Base-by-base conservation (phyloP, 805 yeast species). In the Ogataea ganodermae region DNA sequence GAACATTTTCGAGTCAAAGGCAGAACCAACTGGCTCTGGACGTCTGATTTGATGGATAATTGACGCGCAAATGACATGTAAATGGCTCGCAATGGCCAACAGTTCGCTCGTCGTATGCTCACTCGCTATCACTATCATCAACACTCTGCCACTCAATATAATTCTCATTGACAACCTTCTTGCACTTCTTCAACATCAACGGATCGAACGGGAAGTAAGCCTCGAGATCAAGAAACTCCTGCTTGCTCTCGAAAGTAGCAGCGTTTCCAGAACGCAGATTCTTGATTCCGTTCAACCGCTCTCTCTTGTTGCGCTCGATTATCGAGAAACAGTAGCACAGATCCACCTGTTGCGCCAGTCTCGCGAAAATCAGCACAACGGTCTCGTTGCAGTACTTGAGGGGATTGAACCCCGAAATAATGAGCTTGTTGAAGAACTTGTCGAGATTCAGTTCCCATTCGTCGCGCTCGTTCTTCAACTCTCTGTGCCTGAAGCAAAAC, bases 141-240 rank as follows among this genome's bases (percentile, higher is more conserved):
- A 83, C 87, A 35, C 81, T 90, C 30, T 76, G 76, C 98, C 98
- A 92, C 58, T 90, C 94, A 22, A 91, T 81, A 60, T 83, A 86
- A 49, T 76, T 74, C 5, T 68, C 73, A 26, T 75, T 71, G 46
- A 94, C 69, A 27, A 80, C 63, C 32, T 68, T 65, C 57, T 83
- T 80, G 40, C 88, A 78, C 9, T 68, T 68, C 37, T 83, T 85
- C 52, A 92, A 75, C 42, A 86, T 80, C 51, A 94, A 68, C 1
- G 99, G 99, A 71, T 92, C 98, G 64, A 88, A 92, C 10, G 99
- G 99, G 68, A 92, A 92, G 64, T 89, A 92, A n/a, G 94, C 90
- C 64, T 91, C 97, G 44, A 92, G 73, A 59, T 89, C 96, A 55
- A 87, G 76, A 60, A 88, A 89, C 61, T 90, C 96, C 61, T 87